Base-by-base conservation (phyloP, 495 filamentous ascomycete genomes). In the Penicillium atrosanguineum region DNA sequence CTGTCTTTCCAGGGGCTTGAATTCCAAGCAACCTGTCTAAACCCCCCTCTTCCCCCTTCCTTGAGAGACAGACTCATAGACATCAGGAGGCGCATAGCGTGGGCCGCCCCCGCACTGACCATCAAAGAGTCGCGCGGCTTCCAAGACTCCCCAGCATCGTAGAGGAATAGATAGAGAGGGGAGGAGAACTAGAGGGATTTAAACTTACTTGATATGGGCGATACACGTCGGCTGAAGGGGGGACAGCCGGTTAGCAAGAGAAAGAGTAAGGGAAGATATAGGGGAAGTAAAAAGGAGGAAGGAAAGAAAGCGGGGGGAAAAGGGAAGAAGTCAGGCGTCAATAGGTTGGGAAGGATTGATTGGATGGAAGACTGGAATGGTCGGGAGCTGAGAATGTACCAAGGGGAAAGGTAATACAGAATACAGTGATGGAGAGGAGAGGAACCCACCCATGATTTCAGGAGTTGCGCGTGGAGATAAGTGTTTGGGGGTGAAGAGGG, bases 141-240 rank as follows among this genome's bases (percentile, higher is more conserved):
- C 26, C 38, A 23, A 9, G 31, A 40, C 44, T 21, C 25, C 20
- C 46, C 25, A 21, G 38, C 19, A 50, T 49, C 46, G 36, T 39
- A 55, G 43, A 50, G 52, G 37, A 48, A 23, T 36, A 43, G 45
- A 50, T 40, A 20, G 20, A 47, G 23, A 48, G 37, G 48, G 28
- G 31, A 21, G 34, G 12, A 50, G 25, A 36, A 51, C 37, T 43
- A 21, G 47, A 44, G 14, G 55, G 14, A 57, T 20, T 12, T 12
- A 36, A 28, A 81, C 79, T 77, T 74, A 81, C 79, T 72, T 75
- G 73, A 60, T 71, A 73, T 58, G 79, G 79, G 39, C 79, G 79
- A 69, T 81, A 81, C 38, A 80, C 74, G 77, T 81, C 79, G 60
- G 76, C 78, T 77, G 64, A 60, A 26, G 41, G 46, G 48, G 55